These are phyloP conservation scores for Ophiocordyceps sinensis DNA, from an alignment of 2,329 filamentous ascomycete genomes.

Conservation along the genomic window DNA sequence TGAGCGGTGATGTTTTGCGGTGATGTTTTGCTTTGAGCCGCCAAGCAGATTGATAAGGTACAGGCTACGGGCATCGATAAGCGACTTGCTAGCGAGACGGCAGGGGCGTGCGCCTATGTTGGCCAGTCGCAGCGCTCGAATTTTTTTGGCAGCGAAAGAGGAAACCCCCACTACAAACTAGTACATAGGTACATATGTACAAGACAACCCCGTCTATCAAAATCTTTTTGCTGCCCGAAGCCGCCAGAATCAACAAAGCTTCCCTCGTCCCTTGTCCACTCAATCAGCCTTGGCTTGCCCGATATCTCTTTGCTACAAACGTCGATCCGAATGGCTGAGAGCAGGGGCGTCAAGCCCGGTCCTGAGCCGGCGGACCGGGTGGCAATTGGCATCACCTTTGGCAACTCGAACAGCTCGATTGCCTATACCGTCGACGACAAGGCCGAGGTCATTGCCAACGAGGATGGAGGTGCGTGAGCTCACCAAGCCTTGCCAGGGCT, in stretches of 20 bases:
- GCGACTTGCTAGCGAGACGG: background rate
- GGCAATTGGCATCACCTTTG: conserved; percentile 93
- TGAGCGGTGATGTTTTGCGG: background rate
- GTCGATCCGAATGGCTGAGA: conserved; percentile 30
- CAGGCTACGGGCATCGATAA: background rate
- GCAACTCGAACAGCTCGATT: conserved; percentile 97
- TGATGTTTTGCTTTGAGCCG: background rate
- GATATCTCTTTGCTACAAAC: conserved; percentile 14
- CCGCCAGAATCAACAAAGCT: background rate
- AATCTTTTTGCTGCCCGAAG: background rate
- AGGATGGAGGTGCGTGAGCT: conserved; percentile 66
- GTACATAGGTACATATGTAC: no score
- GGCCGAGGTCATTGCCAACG: conserved; percentile 95
- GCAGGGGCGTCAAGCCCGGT: conserved; percentile 25
- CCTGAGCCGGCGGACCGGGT: conserved; percentile 43
- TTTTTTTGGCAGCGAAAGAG: conserved; percentile 7
- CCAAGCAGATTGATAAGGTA: background rate
- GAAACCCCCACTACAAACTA: conserved; percentile 2
- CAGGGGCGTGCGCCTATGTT: background rate
- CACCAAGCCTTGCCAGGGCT: background rate
- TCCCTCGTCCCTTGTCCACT: background rate
- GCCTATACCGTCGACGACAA: conserved; percentile 87
- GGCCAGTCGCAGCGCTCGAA: conserved; percentile 4
- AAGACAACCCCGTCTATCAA: background rate
- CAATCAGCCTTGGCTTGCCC: background rate